phyloP scores from a whole-genome alignment of 23 red algal genomes.

The Gracilaria gracilis region DNA sequence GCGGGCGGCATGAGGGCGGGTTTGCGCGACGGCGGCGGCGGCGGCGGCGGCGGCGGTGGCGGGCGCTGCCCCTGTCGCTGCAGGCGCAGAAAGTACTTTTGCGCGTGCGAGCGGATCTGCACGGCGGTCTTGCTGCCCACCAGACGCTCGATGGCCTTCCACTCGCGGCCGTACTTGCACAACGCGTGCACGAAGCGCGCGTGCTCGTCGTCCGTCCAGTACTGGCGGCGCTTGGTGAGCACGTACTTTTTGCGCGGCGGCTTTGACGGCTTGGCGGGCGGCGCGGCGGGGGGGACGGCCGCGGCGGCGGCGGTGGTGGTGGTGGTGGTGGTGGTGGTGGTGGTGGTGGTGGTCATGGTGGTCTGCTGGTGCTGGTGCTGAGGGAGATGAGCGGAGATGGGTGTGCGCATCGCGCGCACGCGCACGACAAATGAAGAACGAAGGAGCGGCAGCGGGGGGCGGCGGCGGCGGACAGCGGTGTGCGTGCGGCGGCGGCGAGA shows the following conservation, averaged over 20 bases:
- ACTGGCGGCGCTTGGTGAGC: slow-evolving; percentile 84
- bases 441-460: too few relatives aligned
- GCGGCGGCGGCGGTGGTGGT: too few relatives aligned
- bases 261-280: not conserved
- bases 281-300: too few relatives aligned
- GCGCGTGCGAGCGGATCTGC: slow-evolving; percentile 86
- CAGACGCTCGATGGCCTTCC: slow-evolving; percentile 83
- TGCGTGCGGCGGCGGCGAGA: too few relatives aligned
- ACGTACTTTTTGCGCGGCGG: slow-evolving; percentile 84
- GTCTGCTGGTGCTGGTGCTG: too few relatives aligned
- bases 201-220: slow-evolving; percentile 95
- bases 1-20: not conserved
- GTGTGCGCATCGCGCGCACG: too few relatives aligned
- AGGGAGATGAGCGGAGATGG: too few relatives aligned
- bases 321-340: too few relatives aligned
- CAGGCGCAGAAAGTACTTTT: slow-evolving; percentile 90
- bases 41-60: slow-evolving; percentile 36
- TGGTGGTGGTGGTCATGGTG: too few relatives aligned
- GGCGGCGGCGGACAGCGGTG: too few relatives aligned
- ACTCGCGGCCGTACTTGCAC: slow-evolving; percentile 85
- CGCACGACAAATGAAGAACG: too few relatives aligned
- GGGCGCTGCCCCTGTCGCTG: slow-evolving; percentile 50
- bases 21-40: not conserved
- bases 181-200: slow-evolving; percentile 78
- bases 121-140: slow-evolving; percentile 88